Conservation (phyloP, 495 filamentous ascomycete genomes). For the Penicillium egyptiacum region DNA sequence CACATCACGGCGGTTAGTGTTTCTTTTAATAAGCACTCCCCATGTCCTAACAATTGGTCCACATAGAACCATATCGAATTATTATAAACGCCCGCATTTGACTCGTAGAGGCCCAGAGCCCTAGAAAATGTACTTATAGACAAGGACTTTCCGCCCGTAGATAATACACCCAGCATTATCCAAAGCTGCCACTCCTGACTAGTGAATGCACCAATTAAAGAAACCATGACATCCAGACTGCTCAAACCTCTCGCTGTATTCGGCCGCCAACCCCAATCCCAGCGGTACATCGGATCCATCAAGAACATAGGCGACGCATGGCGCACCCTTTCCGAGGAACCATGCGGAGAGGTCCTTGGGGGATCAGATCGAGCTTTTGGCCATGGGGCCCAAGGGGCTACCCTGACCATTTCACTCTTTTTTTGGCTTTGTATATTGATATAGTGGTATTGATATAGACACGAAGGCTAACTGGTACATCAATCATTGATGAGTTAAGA, state of each 20-base stretch:
- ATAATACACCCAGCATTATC: no score
- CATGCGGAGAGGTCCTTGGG: not conserved
- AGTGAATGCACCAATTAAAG: no score
- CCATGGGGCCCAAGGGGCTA: not conserved
- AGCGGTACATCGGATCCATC: not conserved
- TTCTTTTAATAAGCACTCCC: not conserved
- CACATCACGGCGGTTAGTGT: not conserved
- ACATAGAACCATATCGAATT: no score
- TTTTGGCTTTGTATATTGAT: not conserved
- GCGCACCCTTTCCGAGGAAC: not conserved
- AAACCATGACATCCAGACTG: no score
- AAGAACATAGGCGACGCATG: not conserved
- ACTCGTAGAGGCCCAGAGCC: no score
- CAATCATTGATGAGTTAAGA: not conserved
- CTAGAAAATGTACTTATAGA: no score
- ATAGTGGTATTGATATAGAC: not conserved
- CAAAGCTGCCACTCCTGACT: no score
- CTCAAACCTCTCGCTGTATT: no score
- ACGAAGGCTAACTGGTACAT: not conserved
- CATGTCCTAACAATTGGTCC: no score
- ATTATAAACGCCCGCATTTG: no score
- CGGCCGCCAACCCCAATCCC: not conserved
- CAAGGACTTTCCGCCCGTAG: no score
- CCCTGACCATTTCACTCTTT: not conserved
- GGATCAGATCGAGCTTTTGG: not conserved